phyloP scores from a whole-genome alignment of 2,329 filamentous ascomycete species.

The Colletotrichum falcatum region DNA sequence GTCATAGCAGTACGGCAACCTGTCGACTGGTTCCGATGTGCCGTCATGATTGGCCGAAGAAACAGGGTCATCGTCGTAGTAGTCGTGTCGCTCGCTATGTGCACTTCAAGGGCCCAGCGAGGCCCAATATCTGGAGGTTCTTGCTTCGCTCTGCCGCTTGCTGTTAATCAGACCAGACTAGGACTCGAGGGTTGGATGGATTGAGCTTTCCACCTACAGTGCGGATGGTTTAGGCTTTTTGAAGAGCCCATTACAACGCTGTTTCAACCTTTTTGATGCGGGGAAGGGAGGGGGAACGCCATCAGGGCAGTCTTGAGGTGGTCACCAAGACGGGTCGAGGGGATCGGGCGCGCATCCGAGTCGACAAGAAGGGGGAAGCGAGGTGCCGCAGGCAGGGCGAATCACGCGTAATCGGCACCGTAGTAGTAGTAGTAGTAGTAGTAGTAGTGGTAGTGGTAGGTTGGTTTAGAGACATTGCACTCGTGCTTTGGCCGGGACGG shows the following conservation, averaged over 20 bases:
- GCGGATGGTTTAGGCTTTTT: not conserved
- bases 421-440: too few species aligned
- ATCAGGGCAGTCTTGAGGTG: not conserved
- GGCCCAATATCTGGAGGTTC: not conserved
- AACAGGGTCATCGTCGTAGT: not conserved
- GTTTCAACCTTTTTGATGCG: not conserved
- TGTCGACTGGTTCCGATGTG: not conserved
- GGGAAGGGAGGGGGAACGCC: conserved; percentile 14
- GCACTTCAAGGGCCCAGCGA: not conserved
- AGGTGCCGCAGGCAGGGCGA: conserved; percentile 13
- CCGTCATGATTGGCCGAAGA: not conserved
- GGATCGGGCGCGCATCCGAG: not conserved
- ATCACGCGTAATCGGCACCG: not conserved
- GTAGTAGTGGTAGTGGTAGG: too few species aligned
- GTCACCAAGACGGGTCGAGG: not conserved
- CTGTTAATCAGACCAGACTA: not conserved
- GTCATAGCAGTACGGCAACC: too few species aligned
- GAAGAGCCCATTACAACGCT: not conserved
- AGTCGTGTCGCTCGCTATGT: not conserved
- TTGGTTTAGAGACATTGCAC: not conserved
- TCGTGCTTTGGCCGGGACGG: conserved; percentile 24
- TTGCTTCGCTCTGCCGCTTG: not conserved
- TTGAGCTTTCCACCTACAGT: not conserved
- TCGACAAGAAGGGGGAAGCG: not conserved
- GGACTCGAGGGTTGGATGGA: not conserved